Evolutionary conservation across 495 filamentous ascomycete genomes (phyloP).

Genomic region (Chaetomium fimeti): DNA sequence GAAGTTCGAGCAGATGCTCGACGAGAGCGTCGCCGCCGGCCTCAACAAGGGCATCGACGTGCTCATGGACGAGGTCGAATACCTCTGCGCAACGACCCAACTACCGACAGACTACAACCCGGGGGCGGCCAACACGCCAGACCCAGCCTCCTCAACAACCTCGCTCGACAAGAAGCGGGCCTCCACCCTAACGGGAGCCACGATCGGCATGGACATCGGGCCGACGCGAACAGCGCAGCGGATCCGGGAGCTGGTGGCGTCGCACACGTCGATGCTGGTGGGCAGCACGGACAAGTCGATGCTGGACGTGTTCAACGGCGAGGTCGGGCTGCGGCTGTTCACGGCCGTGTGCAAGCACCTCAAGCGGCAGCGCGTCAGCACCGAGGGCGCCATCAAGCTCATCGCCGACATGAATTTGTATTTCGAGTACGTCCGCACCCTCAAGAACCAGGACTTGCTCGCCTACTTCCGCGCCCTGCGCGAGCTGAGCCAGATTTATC

Average conservation of each 20-base stretch:
- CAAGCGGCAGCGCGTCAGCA: conserved; percentile 88
- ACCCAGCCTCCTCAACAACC: conserved; percentile 22
- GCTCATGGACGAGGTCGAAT: conserved; percentile 97
- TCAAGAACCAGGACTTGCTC: conserved; percentile 78
- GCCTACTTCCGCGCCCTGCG: conserved; percentile 89
- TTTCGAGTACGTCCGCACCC: conserved; percentile 73
- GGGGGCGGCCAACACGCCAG: conserved; percentile 41
- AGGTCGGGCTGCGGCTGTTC: conserved; percentile 91
- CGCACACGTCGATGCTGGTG: conserved; percentile 85
- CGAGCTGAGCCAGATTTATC: conserved; percentile 91
- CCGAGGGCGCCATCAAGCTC: conserved; percentile 84
- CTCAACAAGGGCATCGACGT: conserved; percentile 97
- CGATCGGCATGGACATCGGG: conserved; percentile 64
- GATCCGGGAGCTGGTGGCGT: conserved; percentile 79
- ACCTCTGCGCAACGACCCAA: conserved; percentile 86
- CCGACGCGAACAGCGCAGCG: conserved; percentile 73
- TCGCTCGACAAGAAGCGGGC: conserved; percentile 22
- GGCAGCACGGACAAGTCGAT: conserved; percentile 96
- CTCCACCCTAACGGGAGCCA: neutral
- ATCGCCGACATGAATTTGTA: conserved; percentile 97
- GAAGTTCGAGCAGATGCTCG: conserved; percentile 97
- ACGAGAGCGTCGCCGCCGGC: conserved; percentile 93
- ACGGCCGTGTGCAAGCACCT: conserved; percentile 91
- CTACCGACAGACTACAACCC: conserved; percentile 89
- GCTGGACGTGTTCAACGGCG: conserved; percentile 97